Evolutionary conservation across 2,329 filamentous ascomycete species (phyloP), one percentile per base, ranked within the genome.

Genomic region (Aspergillus carbonarius): DNA sequence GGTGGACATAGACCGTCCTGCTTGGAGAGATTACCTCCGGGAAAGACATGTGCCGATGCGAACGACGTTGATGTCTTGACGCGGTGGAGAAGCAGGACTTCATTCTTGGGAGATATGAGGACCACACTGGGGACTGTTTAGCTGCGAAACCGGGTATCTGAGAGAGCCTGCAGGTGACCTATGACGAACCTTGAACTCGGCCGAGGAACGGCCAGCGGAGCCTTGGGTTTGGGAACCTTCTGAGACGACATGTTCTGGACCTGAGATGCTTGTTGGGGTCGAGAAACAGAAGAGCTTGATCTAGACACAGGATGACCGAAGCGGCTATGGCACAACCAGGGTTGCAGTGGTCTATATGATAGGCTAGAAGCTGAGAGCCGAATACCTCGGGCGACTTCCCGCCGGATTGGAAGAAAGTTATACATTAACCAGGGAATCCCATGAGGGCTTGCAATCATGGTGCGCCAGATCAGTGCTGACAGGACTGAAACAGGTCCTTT

Each of bases 1-100:
- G 76, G 74, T 0, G 85, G 81, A 12, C 82, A 78, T 18, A 74
- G 66, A 32, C 90, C 92, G 66, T 98, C 93, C 68, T 96, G 91
- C 18, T 84, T 84, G 0, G 84, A 75, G 12, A 92, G 89, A 20
- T 96, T 82, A 5, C 95, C 95, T 34, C 95, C 95, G 0, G 95
- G 93, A 66, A 99, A 99, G 60, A 99, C 95, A 71, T 98, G 92
- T 0, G 93, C 95, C 0, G 91, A 93, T 4, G 93, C 85, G 70
- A 97, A 98, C 2, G 92, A 89, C 1, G 85, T 86, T 0, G 91
- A 95, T 1, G 89, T 92, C 63, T 88, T 83, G 2, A 96, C 91
- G 62, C 95, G 88, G 73, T 92, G 92, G 8, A 98, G 85, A 17
- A 98, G 85, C 0, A 99, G 83, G 48, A 98, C 86, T 73, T 96